Evolutionary conservation across 345 rosid genomes (phyloP), one percentile per base, ranked within the genome.

Genomic region (Kernera saxatilis): DNA sequence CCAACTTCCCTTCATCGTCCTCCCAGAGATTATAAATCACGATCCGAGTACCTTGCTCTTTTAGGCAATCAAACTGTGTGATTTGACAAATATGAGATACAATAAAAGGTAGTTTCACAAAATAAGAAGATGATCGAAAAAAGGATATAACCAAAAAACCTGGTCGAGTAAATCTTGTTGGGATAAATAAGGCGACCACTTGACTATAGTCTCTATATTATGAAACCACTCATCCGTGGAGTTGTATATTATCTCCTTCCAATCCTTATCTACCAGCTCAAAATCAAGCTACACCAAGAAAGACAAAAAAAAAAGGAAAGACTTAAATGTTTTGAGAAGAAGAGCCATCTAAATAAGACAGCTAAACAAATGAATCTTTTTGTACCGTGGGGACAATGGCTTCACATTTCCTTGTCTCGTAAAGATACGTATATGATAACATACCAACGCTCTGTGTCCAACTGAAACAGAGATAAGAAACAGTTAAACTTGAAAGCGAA

Each of bases 21-120:
- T 89, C 93, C 96, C 92, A 91, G 43, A 91, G 85, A 69, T 91
- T 91, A 68, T 89, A 87, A 23, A 87, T 80, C 39, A 89, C 79
- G 15, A 91, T 80, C 23, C 85, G 81, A 3, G 96, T 87, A 5
- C 96, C 92, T 66, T 85, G 86, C 50, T 78, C 69, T 63, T 66
- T 48, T 43, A 84, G 33, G 22, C 11, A 52, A 69, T 80, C 26
- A 77, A 91, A 86, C 97, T 91, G 76, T 58, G 73, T 15, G 45
- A 39, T 25, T 15, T 11, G 26, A 53, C 39, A 45, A 18, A 27
- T 33, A 52, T 60, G 32, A 69, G 57, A 64, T 27, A 54, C 49
- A 41, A 62, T 3, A 30, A 18, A 39, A 59, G 13, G 10, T 48
- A 48, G 46, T 29, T 13, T 58, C 9, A 3, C 36, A 37, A 62